These are phyloP conservation scores for Aspergillus sparsus DNA, from an alignment of 495 filamentous ascomycete genomes.

Conservation along the genomic window DNA sequence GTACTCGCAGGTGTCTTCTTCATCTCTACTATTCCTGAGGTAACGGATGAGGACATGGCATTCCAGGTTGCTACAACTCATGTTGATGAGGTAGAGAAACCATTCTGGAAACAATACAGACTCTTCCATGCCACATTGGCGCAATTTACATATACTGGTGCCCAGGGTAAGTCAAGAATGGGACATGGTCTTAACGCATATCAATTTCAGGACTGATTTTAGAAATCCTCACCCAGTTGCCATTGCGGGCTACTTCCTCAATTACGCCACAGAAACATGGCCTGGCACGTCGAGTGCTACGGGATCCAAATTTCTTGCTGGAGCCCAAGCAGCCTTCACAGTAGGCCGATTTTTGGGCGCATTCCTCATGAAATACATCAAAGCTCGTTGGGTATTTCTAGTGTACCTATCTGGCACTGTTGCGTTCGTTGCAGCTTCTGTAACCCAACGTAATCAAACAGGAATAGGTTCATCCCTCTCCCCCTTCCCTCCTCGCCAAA, in stretches of 20 bases:
- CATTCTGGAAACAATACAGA: slow-evolving; percentile 51
- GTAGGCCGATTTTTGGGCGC: slow-evolving; percentile 55
- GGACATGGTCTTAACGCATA: not conserved
- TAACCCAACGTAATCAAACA: slow-evolving; percentile 37
- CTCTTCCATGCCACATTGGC: slow-evolving; percentile 65
- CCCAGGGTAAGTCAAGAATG: slow-evolving; percentile 48
- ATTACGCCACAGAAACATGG: slow-evolving; percentile 51
- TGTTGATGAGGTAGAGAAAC: slow-evolving; percentile 44
- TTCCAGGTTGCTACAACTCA: slow-evolving; percentile 50
- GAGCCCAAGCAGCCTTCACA: slow-evolving; percentile 58
- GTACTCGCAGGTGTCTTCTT: slow-evolving; percentile 54
- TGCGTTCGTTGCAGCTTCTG: slow-evolving; percentile 41
- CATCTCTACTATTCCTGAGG: slow-evolving; percentile 52
- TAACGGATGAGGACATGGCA: slow-evolving; percentile 59
- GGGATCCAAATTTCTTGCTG: slow-evolving; percentile 56
- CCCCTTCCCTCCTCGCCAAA: not conserved
- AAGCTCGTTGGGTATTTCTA: slow-evolving; percentile 54
- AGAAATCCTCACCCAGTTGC: slow-evolving; percentile 43
- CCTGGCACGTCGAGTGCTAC: slow-evolving; percentile 37
- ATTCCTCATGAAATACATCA: slow-evolving; percentile 52
- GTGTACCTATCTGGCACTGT: slow-evolving; percentile 42
- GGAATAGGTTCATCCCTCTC: slow-evolving; percentile 43
- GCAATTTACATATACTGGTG: slow-evolving; percentile 74
- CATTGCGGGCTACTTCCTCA: slow-evolving; percentile 67
- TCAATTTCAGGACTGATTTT: not conserved